Evolutionary conservation across 2,329 filamentous ascomycete genomes (phyloP), one percentile per base, ranked within the genome.

Genomic region (Aspergillus hortae): DNA sequence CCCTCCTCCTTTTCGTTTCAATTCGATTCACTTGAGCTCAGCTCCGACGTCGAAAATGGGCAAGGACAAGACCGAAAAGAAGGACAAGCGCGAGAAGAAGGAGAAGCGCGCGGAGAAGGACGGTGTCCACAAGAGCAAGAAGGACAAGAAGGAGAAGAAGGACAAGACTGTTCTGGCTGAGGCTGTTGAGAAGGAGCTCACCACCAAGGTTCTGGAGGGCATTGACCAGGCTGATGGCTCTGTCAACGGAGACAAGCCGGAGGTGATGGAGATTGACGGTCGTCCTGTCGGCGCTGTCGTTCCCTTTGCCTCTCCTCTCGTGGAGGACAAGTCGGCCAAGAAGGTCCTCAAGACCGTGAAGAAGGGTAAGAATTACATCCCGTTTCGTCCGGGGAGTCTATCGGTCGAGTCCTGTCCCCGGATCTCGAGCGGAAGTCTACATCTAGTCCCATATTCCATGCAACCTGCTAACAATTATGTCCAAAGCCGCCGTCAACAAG

Each of bases 401-500:
- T 14, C 27, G 30, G 9, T 10, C 2, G 35, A 25, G 7, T 9
- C 6, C 25, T 27, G 25, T 27, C 9, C 4, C 1, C 27, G 27
- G 27, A 30, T 30, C 10, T 30, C 3, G 27, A 30, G 27, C 27
- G 27, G 27, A 30, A 30, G 9, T 11, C 27, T 30, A 30, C 27
- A 30, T 30, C 27, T 30, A 11, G 27, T 30, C 27, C 27, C 27
- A 30, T 30, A 30, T 30, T 30, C 9, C 27, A 30, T 30, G 27
- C 27, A 30, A 4, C 10, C 10, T 30, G 27, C 27, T 30, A 11
- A 30, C 27, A 30, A 4, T 19, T 30, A 33, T 35, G 19, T 25
- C 19, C 53, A 46, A 74, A 97, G 94, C 92, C 63, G 92, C 94
- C 65, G 96, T 95, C 77, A 85, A 90, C 77, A 95, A 95, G 78